phyloP scores from a whole-genome alignment of 371 early-diverging fungal genomes.

The Polyrhizophydium stewartii region DNA sequence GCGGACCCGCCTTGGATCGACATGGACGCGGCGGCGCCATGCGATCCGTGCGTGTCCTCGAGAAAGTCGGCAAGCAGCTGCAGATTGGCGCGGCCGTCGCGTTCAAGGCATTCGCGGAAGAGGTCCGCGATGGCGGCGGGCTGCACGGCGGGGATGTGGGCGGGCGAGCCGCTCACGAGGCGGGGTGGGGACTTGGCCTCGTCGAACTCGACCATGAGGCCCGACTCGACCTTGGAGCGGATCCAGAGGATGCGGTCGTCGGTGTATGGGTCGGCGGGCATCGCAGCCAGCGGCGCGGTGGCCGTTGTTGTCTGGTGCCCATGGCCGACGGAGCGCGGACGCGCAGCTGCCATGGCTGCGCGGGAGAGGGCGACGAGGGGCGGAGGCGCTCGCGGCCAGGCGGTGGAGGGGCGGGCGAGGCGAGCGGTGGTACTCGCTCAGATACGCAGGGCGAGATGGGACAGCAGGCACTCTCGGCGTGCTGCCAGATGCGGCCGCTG shows the following conservation, averaged over 20 bases:
- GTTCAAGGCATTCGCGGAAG: slow-evolving; percentile 37
- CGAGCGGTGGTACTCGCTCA: no score
- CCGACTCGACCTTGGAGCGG: slow-evolving; percentile 23
- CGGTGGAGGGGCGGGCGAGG: no score
- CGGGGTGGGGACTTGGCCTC: background rate
- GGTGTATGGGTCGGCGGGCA: slow-evolving; percentile 9
- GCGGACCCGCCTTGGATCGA: slow-evolving; percentile 9
- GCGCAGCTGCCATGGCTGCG: no score
- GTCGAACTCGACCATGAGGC: slow-evolving; percentile 39
- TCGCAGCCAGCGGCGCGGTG: no score
- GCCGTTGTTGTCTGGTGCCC: no score
- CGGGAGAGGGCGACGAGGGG: no score
- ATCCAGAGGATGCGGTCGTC: slow-evolving; percentile 38
- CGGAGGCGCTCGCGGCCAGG: no score
- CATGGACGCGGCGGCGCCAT: no score
- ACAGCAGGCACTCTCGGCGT: no score
- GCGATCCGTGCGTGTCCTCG: slow-evolving; percentile 23
- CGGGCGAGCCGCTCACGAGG: background rate
- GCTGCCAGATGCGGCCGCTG: no score
- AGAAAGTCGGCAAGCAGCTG: slow-evolving; percentile 31
- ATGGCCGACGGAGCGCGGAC: no score
- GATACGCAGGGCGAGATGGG: no score
- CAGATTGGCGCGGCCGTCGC: slow-evolving; percentile 29
- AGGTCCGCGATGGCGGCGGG: slow-evolving; percentile 17
- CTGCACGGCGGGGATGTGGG: background rate